phyloP scores from a whole-genome alignment of 371 early-diverging fungal genomes.

The Gilbertella persicaria region DNA sequence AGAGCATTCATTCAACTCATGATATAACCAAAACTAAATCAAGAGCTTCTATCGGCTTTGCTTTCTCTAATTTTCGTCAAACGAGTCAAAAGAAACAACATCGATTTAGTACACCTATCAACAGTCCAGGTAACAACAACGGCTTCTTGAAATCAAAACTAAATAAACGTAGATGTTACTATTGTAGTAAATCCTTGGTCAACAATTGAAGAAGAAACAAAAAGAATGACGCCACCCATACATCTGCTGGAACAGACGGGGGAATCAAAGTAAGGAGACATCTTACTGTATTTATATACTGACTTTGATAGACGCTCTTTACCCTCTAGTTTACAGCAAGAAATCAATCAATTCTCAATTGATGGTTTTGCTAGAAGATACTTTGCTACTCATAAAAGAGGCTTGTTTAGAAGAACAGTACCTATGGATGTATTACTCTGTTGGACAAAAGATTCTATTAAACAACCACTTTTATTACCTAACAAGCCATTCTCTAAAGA shows the following conservation, averaged over 20 bases:
- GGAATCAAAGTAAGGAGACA: slow-evolving; percentile 18
- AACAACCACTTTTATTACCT: slow-evolving; percentile 74
- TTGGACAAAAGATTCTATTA: slow-evolving; percentile 65
- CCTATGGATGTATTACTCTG: slow-evolving; percentile 86
- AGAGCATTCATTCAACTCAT: slow-evolving; percentile 2
- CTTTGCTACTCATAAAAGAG: slow-evolving; percentile 88
- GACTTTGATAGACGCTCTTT: slow-evolving; percentile 42
- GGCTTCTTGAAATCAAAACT: neutral
- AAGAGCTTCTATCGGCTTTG: slow-evolving; percentile 23
- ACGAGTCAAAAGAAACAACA: slow-evolving; percentile 2
- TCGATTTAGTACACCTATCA: slow-evolving; percentile 13
- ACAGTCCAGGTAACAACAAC: slow-evolving; percentile 4
- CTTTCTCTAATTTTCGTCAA: slow-evolving; percentile 18
- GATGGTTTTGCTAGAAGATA: slow-evolving; percentile 92
- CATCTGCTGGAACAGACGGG: slow-evolving; percentile 30
- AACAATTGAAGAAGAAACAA: slow-evolving; percentile 5
- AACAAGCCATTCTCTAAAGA: slow-evolving; percentile 78
- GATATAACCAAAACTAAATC: slow-evolving; percentile 15
- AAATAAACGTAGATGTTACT: slow-evolving; percentile 2
- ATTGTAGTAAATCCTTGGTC: slow-evolving; percentile 5
- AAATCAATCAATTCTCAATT: slow-evolving; percentile 83
- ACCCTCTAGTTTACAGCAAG: slow-evolving; percentile 68
- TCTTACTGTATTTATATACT: neutral
- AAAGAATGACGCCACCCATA: neutral
- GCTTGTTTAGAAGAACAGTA: slow-evolving; percentile 78